A percentile compares a stretch with the other conserved stretches of the same genome.
Conservation (phyloP, 352 stramenopile species). For the Pythium aristosporum region DNA sequence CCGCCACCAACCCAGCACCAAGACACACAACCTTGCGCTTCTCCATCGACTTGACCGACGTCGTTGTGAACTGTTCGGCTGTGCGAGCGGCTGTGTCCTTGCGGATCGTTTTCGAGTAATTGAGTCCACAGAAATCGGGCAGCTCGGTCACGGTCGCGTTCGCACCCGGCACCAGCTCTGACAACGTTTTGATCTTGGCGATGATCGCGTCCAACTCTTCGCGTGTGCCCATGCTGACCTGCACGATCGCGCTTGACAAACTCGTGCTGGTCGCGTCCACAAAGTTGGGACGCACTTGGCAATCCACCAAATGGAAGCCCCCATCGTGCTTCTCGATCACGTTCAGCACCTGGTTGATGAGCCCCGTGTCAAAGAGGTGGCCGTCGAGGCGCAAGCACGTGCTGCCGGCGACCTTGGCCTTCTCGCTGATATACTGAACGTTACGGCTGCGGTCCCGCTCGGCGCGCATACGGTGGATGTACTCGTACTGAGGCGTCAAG, state of each 20-base stretch:
- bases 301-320: conserved; percentile 91
- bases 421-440: conserved; percentile 61
- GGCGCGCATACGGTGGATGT: conserved; percentile 91
- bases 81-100: conserved; percentile 57
- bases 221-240: conserved; percentile 74
- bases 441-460: conserved; percentile 76
- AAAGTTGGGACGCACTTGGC: conserved; percentile 86
- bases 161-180: conserved; percentile 80
- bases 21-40: conserved; percentile 88
- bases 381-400: conserved; percentile 86
- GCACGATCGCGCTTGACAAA: conserved; percentile 75
- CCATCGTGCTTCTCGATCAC: conserved; percentile 89
- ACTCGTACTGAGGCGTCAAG: conserved; percentile 85
- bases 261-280: conserved; percentile 35
- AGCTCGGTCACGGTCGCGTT: conserved; percentile 84
- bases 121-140: conserved; percentile 69
- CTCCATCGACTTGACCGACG: conserved; percentile 45
- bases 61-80: conserved; percentile 23
- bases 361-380: conserved; percentile 95
- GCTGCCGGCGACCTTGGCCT: conserved; percentile 71
- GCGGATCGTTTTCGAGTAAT: conserved; percentile 73
- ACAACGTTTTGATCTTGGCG: conserved; percentile 81
- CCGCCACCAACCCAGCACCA: conserved; percentile 79
- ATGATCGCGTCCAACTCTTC: conserved; percentile 84
- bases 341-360: conserved; percentile 96